Conservation (phyloP, 2,329 filamentous ascomycete genomes). For the Emericellopsis cladophorae region DNA sequence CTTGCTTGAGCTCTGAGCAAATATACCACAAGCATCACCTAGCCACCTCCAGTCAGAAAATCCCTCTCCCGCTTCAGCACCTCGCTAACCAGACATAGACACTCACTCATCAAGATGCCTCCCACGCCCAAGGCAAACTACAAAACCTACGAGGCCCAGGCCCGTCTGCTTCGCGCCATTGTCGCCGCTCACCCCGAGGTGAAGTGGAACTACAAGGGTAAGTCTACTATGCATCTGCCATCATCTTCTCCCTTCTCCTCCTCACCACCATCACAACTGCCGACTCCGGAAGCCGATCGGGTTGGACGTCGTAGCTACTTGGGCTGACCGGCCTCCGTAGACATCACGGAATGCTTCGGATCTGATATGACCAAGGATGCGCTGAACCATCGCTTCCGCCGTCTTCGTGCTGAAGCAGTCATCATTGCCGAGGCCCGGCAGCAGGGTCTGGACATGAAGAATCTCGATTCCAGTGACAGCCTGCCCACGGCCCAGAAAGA, state of each 20-base stretch:
- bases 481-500: slow-evolving; percentile 23
- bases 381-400: slow-evolving; percentile 39
- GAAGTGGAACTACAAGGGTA: slow-evolving; percentile 51
- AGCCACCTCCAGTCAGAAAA: too few species aligned
- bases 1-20: not conserved
- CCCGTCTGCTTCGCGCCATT: slow-evolving; percentile 47
- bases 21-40: not conserved
- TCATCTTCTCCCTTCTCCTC: not conserved
- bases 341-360: slow-evolving; percentile 32
- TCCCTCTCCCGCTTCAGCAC: too few species aligned
- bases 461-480: slow-evolving; percentile 21
- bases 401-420: slow-evolving; percentile 26
- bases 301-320: not conserved
- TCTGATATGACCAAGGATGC: slow-evolving; percentile 33
- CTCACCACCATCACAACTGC: not conserved
- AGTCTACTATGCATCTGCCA: slow-evolving; percentile 11
- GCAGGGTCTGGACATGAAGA: slow-evolving; percentile 26
- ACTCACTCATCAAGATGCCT: slow-evolving; percentile 23
- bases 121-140: slow-evolving; percentile 37
- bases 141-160: slow-evolving; percentile 45
- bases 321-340: slow-evolving; percentile 15
- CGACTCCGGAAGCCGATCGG: not conserved
- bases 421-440: slow-evolving; percentile 22
- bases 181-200: slow-evolving; percentile 41
- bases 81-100: slow-evolving; percentile 1